Percentiles rank a stretch among this genome's conserved stretches.
phyloP scores from a whole-genome alignment of 257 asterid genomes.

The Nicotiana sylvestris region DNA sequence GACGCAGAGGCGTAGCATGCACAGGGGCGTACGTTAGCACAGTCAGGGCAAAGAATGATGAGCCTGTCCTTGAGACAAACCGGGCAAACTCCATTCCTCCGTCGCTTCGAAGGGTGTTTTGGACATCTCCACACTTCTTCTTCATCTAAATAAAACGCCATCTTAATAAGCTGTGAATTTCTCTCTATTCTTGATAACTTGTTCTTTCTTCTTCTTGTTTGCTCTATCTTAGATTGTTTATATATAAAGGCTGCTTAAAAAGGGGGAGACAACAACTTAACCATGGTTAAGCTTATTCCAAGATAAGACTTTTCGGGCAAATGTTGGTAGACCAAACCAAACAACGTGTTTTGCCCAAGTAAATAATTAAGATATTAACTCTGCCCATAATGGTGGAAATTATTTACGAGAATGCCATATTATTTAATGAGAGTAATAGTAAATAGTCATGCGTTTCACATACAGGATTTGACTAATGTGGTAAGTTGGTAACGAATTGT shows the following conservation, averaged over 20 bases:
- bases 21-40: conserved; percentile 71
- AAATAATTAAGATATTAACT: not conserved
- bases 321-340: conserved; percentile 13
- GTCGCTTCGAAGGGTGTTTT: conserved; percentile 68
- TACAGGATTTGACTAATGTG: not conserved
- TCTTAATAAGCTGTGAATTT: not conserved
- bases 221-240: not conserved
- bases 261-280: not conserved
- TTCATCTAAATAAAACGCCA: conserved; percentile 49
- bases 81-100: conserved; percentile 72
- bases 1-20: conserved; percentile 36
- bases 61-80: conserved; percentile 84
- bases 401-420: not conserved
- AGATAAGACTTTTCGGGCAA: not conserved
- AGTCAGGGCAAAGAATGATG: conserved; percentile 59
- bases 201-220: not conserved
- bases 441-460: not conserved
- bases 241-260: not conserved
- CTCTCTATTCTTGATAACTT: not conserved
- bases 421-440: not conserved
- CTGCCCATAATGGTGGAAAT: not conserved
- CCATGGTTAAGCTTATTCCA: not conserved
- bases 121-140: conserved; percentile 73
- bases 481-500: not conserved
- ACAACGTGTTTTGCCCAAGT: not conserved